Conservation (phyloP, 2,329 filamentous ascomycete genomes). For the Calonectria fujianensis region DNA sequence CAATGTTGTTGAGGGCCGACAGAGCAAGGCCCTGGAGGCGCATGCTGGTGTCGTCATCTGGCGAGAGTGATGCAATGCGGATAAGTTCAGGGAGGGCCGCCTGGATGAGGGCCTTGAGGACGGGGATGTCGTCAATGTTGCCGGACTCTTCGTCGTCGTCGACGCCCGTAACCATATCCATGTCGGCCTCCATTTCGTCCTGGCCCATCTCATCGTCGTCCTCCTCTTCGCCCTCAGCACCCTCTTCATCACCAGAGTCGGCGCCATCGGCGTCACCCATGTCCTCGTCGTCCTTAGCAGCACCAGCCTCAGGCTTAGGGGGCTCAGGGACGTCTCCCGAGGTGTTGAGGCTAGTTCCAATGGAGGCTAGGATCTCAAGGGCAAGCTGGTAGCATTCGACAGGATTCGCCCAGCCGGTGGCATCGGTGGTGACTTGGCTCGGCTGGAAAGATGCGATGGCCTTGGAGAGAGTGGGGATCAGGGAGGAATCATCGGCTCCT, state of each 20-base stretch:
- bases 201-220: slow-evolving; percentile 74
- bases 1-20: slow-evolving; percentile 79
- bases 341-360: slow-evolving; percentile 75
- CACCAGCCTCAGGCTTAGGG: slow-evolving; percentile 57
- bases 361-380: slow-evolving; percentile 78
- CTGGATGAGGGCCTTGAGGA: slow-evolving; percentile 66
- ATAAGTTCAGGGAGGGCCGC: slow-evolving; percentile 66
- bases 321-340: slow-evolving; percentile 63
- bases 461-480: slow-evolving; percentile 62
- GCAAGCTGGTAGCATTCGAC: slow-evolving; percentile 72
- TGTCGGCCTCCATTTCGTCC: slow-evolving; percentile 77
- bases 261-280: slow-evolving; percentile 63
- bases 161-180: slow-evolving; percentile 77
- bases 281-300: slow-evolving; percentile 62
- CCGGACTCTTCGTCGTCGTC: slow-evolving; percentile 62
- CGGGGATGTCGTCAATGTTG: slow-evolving; percentile 71
- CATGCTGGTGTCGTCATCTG: slow-evolving; percentile 63
- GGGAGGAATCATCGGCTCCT: slow-evolving; percentile 58
- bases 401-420: slow-evolving; percentile 62
- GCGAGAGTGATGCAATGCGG: slow-evolving; percentile 65
- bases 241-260: slow-evolving; percentile 60
- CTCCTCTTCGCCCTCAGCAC: slow-evolving; percentile 62
- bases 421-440: slow-evolving; percentile 55
- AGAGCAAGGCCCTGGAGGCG: slow-evolving; percentile 73
- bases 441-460: slow-evolving; percentile 55